phyloP scores from a whole-genome alignment of 306 rosid genomes.

The Parietaria judaica region DNA sequence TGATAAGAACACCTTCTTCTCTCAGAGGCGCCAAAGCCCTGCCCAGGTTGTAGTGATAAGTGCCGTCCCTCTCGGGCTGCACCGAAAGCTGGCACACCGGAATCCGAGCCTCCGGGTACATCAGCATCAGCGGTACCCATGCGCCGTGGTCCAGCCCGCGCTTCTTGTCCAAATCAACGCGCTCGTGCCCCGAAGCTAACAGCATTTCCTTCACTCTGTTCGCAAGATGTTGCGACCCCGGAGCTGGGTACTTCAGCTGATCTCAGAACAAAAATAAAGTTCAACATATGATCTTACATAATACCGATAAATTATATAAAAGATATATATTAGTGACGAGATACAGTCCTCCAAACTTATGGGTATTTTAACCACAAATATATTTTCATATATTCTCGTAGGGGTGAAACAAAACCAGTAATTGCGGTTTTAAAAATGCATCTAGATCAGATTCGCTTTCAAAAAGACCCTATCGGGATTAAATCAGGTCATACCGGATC shows the following conservation, averaged over 20 bases:
- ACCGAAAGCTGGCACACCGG: slow-evolving; percentile 82
- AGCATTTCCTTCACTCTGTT: slow-evolving; percentile 62
- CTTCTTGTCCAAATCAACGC: slow-evolving; percentile 43
- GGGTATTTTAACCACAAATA: too few relatives aligned
- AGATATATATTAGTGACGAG: background rate
- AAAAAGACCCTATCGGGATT: too few relatives aligned
- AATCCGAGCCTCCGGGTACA: slow-evolving; percentile 24
- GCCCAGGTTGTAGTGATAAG: slow-evolving; percentile 59
- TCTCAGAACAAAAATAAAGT: background rate
- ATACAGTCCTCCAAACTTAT: too few relatives aligned
- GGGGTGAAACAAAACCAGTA: too few relatives aligned
- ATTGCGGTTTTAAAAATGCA: too few relatives aligned
- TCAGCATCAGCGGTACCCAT: slow-evolving; percentile 71
- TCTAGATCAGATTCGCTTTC: too few relatives aligned
- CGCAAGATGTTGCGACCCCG: slow-evolving; percentile 64
- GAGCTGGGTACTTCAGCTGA: slow-evolving; percentile 69
- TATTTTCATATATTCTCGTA: too few relatives aligned
- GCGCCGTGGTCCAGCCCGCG: slow-evolving; percentile 91
- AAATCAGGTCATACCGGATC: too few relatives aligned
- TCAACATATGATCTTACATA: background rate
- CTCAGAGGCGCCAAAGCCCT: slow-evolving; percentile 68
- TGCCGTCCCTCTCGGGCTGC: slow-evolving; percentile 42
- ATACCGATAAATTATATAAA: background rate
- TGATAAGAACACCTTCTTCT: slow-evolving; percentile 59
- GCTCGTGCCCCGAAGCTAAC: slow-evolving; percentile 26